Conservation (phyloP, 441 rosid species). For the Geranium incanum region DNA sequence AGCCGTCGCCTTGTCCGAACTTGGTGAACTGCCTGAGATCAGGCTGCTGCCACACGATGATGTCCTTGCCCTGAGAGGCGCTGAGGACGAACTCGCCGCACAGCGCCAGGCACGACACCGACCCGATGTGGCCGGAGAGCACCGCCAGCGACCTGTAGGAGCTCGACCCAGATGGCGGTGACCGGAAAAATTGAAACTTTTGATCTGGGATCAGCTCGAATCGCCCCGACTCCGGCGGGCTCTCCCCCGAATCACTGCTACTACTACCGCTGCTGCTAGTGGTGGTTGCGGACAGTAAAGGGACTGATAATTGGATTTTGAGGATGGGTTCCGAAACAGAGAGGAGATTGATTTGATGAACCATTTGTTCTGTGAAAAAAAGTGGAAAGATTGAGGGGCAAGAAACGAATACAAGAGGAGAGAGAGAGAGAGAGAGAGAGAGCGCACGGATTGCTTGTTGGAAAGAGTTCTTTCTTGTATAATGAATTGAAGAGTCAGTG, state of each 20-base stretch:
- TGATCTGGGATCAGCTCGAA: constrained; percentile 4
- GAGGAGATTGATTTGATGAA: not conserved
- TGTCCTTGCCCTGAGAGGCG: constrained; percentile 2
- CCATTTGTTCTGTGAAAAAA: not conserved
- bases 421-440: not conserved
- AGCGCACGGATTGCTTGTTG: not conserved
- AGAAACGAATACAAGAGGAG: not conserved
- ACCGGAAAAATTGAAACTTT: not conserved
- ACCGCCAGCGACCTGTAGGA: not conserved
- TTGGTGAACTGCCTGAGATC: not conserved
- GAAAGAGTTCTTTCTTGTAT: not conserved
- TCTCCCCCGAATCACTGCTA: not conserved
- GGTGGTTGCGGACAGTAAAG: not conserved
- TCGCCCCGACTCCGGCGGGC: not conserved
- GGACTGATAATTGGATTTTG: not conserved
- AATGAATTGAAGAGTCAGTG: not conserved
- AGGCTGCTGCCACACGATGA: not conserved
- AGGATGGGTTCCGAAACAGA: not conserved
- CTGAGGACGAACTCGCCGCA: constrained; percentile 5
- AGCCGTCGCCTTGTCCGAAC: constrained; percentile 4
- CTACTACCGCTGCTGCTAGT: not conserved
- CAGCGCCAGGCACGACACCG: not conserved
- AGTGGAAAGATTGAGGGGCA: not conserved
- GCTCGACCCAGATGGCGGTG: not conserved
- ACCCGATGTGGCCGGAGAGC: not conserved